phyloP scores from a whole-genome alignment of 2,329 filamentous ascomycete species.

The Colletotrichum costaricense region DNA sequence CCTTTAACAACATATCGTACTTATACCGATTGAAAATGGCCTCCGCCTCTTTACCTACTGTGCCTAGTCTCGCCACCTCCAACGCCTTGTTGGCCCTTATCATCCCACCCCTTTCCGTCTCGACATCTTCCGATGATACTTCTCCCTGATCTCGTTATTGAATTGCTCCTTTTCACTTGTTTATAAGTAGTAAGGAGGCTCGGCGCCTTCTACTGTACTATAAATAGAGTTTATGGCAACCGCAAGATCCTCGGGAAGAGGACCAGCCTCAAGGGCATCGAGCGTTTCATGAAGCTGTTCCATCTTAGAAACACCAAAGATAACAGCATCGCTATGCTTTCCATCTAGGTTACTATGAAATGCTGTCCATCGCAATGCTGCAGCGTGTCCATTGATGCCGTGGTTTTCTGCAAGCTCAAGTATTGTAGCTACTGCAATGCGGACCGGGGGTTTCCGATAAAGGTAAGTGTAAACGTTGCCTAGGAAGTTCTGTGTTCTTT shows the following conservation, averaged over 20 bases:
- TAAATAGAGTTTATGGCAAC: neutral
- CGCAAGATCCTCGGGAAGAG: neutral
- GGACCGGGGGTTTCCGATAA: neutral
- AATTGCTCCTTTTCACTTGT: neutral
- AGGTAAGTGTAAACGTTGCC: neutral
- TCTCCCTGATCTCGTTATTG: too few species aligned
- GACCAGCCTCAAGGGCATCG: neutral
- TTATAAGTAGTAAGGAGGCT: neutral
- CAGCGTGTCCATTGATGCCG: neutral
- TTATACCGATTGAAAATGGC: too few species aligned
- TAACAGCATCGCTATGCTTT: neutral
- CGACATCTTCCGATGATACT: too few species aligned
- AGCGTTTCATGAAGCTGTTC: neutral
- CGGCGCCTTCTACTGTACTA: neutral
- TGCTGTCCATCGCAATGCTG: neutral
- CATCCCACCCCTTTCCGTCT: too few species aligned
- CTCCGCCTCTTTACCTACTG: too few species aligned
- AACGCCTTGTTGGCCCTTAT: too few species aligned
- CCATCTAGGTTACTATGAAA: neutral
- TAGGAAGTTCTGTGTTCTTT: neutral
- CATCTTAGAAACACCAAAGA: neutral
- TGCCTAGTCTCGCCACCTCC: too few species aligned
- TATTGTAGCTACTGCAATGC: neutral
- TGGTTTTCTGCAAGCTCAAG: neutral
- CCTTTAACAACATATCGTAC: too few species aligned